Evolutionary conservation across 2,329 filamentous ascomycete genomes (phyloP).

Genomic region (Chaetothyriales sp.): DNA sequence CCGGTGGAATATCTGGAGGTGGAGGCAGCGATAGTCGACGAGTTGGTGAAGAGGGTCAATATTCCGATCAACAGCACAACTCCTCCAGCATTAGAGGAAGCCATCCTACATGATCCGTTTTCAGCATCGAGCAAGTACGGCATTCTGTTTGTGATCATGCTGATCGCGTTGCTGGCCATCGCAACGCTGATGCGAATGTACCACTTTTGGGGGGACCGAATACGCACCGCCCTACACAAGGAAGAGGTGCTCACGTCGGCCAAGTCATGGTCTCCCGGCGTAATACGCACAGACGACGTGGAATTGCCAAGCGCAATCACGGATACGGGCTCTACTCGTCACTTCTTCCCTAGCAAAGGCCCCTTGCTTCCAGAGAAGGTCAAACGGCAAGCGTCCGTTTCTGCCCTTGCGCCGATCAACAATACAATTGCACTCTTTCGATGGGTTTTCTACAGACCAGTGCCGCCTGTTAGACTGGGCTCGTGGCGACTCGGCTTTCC

Average conservation of each 20-base stretch:
- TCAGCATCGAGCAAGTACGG: constrained; percentile 69
- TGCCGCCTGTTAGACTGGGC: constrained; percentile 57
- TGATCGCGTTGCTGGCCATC: constrained; percentile 52
- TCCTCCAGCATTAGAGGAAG: constrained; percentile 40
- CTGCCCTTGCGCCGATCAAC: constrained; percentile 59
- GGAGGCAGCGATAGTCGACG: constrained; percentile 2
- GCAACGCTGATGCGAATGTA: constrained; percentile 61
- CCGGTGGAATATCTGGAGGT: not conserved
- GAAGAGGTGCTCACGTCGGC: constrained; percentile 54
- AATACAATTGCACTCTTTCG: constrained; percentile 68
- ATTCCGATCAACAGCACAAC: constrained; percentile 41
- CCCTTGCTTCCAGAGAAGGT: constrained; percentile 40
- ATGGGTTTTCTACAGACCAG: constrained; percentile 76
- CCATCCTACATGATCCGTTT: constrained; percentile 59
- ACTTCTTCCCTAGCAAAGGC: constrained; percentile 59
- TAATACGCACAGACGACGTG: not conserved
- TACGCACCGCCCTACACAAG: constrained; percentile 76
- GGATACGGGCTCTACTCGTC: constrained; percentile 43
- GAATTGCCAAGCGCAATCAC: constrained; percentile 34
- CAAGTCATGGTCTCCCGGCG: constrained; percentile 14
- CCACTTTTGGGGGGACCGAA: constrained; percentile 86
- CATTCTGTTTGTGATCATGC: constrained; percentile 77
- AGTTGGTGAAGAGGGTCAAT: constrained; percentile 36
- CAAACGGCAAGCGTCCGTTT: constrained; percentile 53
- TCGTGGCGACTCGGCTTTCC: constrained; percentile 63